Conservation (phyloP, 257 asterid genomes). For the Mentha longifolia region DNA sequence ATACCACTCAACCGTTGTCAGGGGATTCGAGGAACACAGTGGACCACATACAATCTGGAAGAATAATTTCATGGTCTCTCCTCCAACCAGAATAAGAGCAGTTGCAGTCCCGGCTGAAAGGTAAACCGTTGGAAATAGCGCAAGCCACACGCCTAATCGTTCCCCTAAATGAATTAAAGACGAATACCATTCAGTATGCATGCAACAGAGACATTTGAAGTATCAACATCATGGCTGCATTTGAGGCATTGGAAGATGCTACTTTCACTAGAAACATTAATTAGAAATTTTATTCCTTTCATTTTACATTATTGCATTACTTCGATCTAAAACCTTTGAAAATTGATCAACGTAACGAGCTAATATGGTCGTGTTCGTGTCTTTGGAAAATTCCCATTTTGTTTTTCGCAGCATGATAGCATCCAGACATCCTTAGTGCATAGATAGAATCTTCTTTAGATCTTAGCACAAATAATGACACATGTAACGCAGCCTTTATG, state of each 20-base stretch:
- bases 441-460: not conserved
- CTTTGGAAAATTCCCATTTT: not conserved
- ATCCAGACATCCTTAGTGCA: not conserved
- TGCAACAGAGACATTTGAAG: not conserved
- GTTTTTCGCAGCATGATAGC: not conserved
- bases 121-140: conserved; percentile 95
- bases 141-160: conserved; percentile 94
- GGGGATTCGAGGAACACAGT: conserved; percentile 82
- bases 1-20: conserved; percentile 98
- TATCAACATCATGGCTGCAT: not conserved
- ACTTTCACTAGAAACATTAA: not conserved
- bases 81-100: conserved; percentile 91
- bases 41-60: conserved; percentile 96
- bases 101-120: conserved; percentile 98
- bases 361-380: not conserved
- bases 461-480: too few relatives aligned
- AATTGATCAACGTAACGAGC: not conserved
- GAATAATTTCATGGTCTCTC: conserved; percentile 98
- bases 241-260: not conserved
- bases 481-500: too few relatives aligned
- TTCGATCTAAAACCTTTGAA: not conserved
- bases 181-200: not conserved
- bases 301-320: not conserved
- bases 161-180: conserved; percentile 56
- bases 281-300: not conserved